Evolutionary conservation across 2,329 filamentous ascomycete species (phyloP).

Genomic region (Claviceps sp.): DNA sequence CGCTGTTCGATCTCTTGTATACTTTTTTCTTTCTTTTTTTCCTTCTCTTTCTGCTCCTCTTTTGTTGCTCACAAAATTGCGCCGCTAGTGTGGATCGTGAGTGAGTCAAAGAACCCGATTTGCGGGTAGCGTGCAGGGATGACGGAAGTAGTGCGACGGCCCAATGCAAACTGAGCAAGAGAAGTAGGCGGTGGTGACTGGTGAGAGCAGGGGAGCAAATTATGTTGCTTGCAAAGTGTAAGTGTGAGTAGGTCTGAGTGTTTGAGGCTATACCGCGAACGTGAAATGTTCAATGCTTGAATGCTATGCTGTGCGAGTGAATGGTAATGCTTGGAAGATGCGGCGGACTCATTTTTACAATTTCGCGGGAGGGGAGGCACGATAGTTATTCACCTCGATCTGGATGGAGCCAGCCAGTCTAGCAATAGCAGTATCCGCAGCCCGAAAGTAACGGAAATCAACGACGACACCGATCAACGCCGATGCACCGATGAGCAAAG

Average conservation of each 20-base stretch:
- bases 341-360: neutral
- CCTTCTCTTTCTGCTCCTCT: constrained; percentile 12
- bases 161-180: no score
- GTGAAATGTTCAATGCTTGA: no score
- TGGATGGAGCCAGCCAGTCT: constrained; percentile 6
- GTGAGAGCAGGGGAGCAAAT: no score
- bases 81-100: constrained; percentile 4
- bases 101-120: constrained; percentile 8
- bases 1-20: no score
- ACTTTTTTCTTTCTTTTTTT: neutral
- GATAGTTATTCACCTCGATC: constrained; percentile 5
- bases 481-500: constrained; percentile 9
- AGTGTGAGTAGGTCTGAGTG: neutral
- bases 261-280: neutral
- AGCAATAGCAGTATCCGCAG: neutral
- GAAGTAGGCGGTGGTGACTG: no score
- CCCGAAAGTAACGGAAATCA: constrained; percentile 4
- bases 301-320: no score
- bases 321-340: no score
- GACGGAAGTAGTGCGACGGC: neutral
- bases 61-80: constrained; percentile 3
- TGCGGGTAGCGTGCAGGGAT: neutral
- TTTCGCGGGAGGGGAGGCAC: constrained; percentile 1
- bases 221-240: neutral
- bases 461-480: constrained; percentile 7